These are phyloP conservation scores for Ceratocystis lukuohia DNA, from an alignment of 2,329 filamentous ascomycete genomes.

Conservation along the genomic window DNA sequence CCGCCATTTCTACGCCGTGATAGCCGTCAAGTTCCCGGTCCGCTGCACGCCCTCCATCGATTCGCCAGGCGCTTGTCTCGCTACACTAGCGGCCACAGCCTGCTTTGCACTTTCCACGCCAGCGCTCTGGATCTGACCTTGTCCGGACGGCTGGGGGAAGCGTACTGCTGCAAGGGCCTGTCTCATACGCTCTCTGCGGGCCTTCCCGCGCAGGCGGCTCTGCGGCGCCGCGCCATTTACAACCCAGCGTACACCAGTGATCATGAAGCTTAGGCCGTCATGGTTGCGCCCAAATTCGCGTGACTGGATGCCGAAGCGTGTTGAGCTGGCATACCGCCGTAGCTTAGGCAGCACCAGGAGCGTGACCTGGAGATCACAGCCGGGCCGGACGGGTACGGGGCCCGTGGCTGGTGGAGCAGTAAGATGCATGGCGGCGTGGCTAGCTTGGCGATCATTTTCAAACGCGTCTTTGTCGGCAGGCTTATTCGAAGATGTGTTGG, in stretches of 20 bases:
- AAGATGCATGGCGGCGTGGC: slow-evolving; percentile 31
- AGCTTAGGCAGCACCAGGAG: slow-evolving; percentile 70
- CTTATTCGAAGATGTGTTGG: slow-evolving; percentile 22
- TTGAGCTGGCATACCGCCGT: slow-evolving; percentile 60
- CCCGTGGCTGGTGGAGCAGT: slow-evolving; percentile 43
- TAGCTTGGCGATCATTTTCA: slow-evolving; percentile 26
- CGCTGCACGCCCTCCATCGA: slow-evolving; percentile 26
- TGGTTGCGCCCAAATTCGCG: slow-evolving; percentile 65
- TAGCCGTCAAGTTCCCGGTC: slow-evolving; percentile 15
- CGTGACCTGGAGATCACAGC: slow-evolving; percentile 76
- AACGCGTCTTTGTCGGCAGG: slow-evolving; percentile 24
- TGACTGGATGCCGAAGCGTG: slow-evolving; percentile 68
- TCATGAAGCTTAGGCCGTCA: slow-evolving; percentile 80
- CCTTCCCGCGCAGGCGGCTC: slow-evolving; percentile 42
- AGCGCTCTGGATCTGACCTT: too few species aligned
- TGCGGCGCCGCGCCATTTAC: slow-evolving; percentile 55
- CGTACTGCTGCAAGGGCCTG: slow-evolving; percentile 40
- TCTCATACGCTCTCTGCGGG: slow-evolving; percentile 42
- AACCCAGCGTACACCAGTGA: slow-evolving; percentile 72
- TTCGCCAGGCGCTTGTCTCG: slow-evolving; percentile 3
- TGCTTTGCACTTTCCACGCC: background rate
- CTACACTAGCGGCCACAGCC: background rate
- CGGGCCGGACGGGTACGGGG: slow-evolving; percentile 49
- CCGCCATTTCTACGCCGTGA: slow-evolving; percentile 23
- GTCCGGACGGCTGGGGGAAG: background rate